These are phyloP conservation scores for Vigna radiata DNA, from an alignment of 306 rosid species.

Conservation along the genomic window DNA sequence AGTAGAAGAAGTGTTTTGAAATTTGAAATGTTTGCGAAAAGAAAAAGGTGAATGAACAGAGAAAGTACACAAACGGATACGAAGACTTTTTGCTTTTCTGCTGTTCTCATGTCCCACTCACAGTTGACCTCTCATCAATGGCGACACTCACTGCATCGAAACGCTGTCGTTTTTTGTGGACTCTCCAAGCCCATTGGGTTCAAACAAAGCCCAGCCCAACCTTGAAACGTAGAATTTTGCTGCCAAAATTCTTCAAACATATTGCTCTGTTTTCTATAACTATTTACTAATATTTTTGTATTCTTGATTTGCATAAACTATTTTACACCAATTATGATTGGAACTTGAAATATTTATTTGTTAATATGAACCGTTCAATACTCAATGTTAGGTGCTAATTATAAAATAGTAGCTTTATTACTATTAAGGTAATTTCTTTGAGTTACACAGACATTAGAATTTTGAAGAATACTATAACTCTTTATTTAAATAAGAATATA, in stretches of 20 bases:
- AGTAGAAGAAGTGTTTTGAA: slow-evolving; percentile 54
- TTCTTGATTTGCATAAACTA: neutral
- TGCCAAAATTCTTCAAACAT: neutral
- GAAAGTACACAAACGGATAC: slow-evolving; percentile 49
- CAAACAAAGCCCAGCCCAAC: slow-evolving; percentile 2
- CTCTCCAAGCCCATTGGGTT: neutral
- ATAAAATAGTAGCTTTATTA: neutral
- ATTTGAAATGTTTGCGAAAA: slow-evolving; percentile 54
- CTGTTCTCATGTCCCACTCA: slow-evolving; percentile 22
- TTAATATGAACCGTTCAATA: neutral
- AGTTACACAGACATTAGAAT: neutral
- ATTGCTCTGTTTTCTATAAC: neutral
- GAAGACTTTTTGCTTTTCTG: slow-evolving; percentile 35
- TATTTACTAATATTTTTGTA: neutral
- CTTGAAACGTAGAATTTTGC: neutral
- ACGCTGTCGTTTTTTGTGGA: slow-evolving; percentile 26
- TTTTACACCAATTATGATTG: neutral
- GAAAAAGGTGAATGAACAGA: slow-evolving; percentile 25
- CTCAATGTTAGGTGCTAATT: no score
- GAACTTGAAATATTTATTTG: neutral
- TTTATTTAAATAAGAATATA: no score
- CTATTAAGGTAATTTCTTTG: neutral
- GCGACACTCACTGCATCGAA: neutral
- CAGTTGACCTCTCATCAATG: slow-evolving; percentile 28
- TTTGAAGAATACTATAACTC: no score